These are phyloP conservation scores for Saccharomyces pastorianus DNA, from an alignment of 1,139 yeast species.

Conservation along the genomic window DNA sequence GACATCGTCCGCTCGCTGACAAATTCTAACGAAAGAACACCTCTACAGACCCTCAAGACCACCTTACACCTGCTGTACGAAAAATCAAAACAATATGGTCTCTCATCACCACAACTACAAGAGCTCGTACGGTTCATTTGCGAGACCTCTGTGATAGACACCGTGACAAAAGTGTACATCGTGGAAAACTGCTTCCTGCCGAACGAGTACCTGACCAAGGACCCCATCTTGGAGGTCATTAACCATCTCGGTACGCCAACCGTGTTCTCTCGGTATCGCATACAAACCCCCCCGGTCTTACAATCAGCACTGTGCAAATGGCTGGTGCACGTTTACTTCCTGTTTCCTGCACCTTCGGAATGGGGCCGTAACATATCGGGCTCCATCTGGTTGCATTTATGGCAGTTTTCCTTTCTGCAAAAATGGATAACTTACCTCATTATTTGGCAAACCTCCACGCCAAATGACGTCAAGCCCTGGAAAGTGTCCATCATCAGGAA, in stretches of 20 bases:
- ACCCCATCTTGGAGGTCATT: constrained; percentile 25
- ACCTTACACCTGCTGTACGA: constrained; percentile 13
- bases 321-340: constrained; percentile 32
- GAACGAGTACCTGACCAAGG: constrained; percentile 25
- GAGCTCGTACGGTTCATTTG: constrained; percentile 17
- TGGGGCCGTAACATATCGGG: constrained; percentile 13
- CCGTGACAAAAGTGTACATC: constrained; percentile 21
- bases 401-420: constrained; percentile 40
- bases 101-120: constrained; percentile 13
- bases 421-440: constrained; percentile 40
- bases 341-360: constrained; percentile 26
- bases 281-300: constrained; percentile 15
- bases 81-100: constrained; percentile 15
- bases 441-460: constrained; percentile 32
- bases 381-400: constrained; percentile 36
- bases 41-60: constrained; percentile 10
- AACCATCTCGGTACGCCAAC: constrained; percentile 30
- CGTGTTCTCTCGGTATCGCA: constrained; percentile 11
- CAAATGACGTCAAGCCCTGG: constrained; percentile 33
- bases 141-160: constrained; percentile 14
- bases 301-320: constrained; percentile 35
- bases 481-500: constrained; percentile 15
- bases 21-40: constrained; percentile 7
- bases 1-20: constrained; percentile 6
- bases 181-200: constrained; percentile 31